Evolutionary conservation across 345 rosid genomes (phyloP).

Genomic region (Camelina sativa): DNA sequence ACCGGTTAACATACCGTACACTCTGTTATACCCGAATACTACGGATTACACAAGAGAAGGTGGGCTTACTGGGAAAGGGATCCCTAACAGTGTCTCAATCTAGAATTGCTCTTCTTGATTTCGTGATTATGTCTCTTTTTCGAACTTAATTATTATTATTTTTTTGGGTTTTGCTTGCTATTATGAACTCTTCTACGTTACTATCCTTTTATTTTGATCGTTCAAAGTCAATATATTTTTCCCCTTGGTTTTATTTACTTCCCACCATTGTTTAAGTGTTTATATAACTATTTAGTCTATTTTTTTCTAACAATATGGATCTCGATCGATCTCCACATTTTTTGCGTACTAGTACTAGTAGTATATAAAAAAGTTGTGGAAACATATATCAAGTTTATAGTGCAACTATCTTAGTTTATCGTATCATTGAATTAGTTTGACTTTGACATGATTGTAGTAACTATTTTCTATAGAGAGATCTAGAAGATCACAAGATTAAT

Average conservation of each 20-base stretch:
- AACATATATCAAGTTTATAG: background rate
- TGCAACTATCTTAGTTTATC: too few species aligned
- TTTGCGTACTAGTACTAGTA: background rate
- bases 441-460: too few species aligned
- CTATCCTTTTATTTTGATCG: background rate
- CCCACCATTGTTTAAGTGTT: background rate
- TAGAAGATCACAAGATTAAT: too few species aligned
- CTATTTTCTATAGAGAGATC: too few species aligned
- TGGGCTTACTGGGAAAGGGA: constrained; percentile 85
- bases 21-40: constrained; percentile 75
- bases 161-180: background rate
- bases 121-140: constrained; percentile 12
- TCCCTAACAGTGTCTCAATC: constrained; percentile 90
- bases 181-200: background rate
- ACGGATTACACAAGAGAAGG: constrained; percentile 61
- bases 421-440: too few species aligned
- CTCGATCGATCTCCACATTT: background rate
- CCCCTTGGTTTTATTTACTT: background rate
- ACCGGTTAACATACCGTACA: constrained; percentile 79
- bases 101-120: constrained; percentile 37
- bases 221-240: background rate
- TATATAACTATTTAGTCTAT: too few species aligned
- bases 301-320: background rate
- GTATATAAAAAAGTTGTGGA: background rate
- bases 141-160: background rate